A percentile compares a stretch with the other conserved stretches of the same genome.
Conservation (phyloP, 495 filamentous ascomycete species). For the Xylaria nigripes region DNA sequence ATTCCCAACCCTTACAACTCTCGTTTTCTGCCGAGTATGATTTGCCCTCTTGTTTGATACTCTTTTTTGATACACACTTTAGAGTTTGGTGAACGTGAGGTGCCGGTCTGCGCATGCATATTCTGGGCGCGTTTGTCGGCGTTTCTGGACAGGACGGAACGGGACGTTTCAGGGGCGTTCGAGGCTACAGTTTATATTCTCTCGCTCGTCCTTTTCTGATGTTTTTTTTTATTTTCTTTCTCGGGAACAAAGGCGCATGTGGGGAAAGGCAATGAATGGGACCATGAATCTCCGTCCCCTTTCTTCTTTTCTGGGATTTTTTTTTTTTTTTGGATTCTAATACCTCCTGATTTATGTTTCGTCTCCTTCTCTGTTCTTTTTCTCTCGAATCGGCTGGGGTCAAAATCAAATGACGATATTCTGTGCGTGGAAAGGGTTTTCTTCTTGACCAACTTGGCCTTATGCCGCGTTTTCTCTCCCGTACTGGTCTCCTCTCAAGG, state of each 20-base stretch:
- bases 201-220: background rate
- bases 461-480: background rate
- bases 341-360: background rate
- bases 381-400: slow-evolving; percentile 9
- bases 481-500: background rate
- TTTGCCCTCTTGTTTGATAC: slow-evolving; percentile 8
- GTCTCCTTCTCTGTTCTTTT: background rate
- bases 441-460: background rate
- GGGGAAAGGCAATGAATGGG: background rate
- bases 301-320: background rate
- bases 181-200: background rate
- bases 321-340: slow-evolving; percentile 3
- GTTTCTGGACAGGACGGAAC: background rate
- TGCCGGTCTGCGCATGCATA: background rate
- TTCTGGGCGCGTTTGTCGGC: background rate
- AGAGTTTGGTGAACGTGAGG: background rate
- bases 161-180: background rate
- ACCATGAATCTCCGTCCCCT: background rate
- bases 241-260: background rate
- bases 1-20: background rate
- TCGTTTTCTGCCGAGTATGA: slow-evolving; percentile 3
- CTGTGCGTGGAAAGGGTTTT: background rate
- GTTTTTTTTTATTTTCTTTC: background rate
- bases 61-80: background rate
- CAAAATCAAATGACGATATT: slow-evolving; percentile 3